Evolutionary conservation across 2,329 filamentous ascomycete genomes (phyloP).

Genomic region (Lasiodiplodia theobromae): DNA sequence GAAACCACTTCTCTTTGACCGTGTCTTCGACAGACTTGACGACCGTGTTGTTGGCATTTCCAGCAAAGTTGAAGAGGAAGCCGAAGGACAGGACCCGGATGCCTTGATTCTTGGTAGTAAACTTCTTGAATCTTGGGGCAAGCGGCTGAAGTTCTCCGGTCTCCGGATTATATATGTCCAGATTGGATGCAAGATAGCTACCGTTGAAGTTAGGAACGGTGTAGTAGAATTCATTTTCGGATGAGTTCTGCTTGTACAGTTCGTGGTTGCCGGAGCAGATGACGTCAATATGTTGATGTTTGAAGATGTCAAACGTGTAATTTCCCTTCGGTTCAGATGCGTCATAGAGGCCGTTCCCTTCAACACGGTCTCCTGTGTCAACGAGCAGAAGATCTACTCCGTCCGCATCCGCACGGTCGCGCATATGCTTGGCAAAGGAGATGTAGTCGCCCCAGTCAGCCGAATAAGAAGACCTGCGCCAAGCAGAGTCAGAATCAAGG

Average conservation of each 20-base stretch:
- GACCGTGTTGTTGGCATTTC: constrained; percentile 88
- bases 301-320: constrained; percentile 87
- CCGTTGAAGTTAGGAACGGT: constrained; percentile 84
- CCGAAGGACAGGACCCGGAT: constrained; percentile 88
- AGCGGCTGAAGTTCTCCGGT: constrained; percentile 77
- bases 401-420: constrained; percentile 75
- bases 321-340: constrained; percentile 84
- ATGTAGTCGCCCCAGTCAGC: constrained; percentile 99
- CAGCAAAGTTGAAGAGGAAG: constrained; percentile 92
- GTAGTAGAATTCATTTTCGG: constrained; percentile 76
- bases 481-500: constrained; percentile 30
- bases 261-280: constrained; percentile 94
- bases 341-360: constrained; percentile 95
- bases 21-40: constrained; percentile 82
- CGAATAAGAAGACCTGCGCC: constrained; percentile 78
- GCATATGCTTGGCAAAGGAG: constrained; percentile 87
- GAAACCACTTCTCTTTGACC: constrained; percentile 87
- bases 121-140: constrained; percentile 83
- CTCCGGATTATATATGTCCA: constrained; percentile 81
- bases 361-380: constrained; percentile 91
- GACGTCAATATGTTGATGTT: constrained; percentile 81
- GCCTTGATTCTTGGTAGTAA: constrained; percentile 88
- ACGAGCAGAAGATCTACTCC: constrained; percentile 89
- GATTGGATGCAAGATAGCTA: constrained; percentile 87
- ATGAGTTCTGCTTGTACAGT: constrained; percentile 82